A percentile compares a stretch with the other conserved stretches of the same genome.
These are phyloP conservation scores for Tuber aestivum DNA, from an alignment of 495 filamentous ascomycete species.

Conservation along the genomic window DNA sequence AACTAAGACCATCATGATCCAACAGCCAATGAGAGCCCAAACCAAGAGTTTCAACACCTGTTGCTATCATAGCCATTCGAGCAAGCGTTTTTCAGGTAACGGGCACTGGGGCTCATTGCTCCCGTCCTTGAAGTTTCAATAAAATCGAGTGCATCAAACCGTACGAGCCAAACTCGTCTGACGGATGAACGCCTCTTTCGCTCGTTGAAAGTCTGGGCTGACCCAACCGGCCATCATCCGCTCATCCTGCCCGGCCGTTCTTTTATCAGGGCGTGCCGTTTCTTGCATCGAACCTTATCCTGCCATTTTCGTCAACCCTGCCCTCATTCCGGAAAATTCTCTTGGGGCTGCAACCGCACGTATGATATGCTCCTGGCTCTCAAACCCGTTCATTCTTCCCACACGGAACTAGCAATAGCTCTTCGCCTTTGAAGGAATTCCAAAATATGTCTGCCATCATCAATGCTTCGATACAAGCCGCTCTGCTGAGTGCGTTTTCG, in stretches of 20 bases:
- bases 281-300: not conserved
- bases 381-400: not conserved
- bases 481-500: slow-evolving; percentile 64
- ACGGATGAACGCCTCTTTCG: not conserved
- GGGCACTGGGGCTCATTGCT: no score
- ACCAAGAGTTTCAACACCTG: no score
- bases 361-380: no score
- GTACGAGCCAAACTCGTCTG: not conserved
- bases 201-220: not conserved
- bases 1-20: not conserved
- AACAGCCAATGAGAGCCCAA: not conserved
- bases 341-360: not conserved
- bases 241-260: not conserved
- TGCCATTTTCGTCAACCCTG: not conserved
- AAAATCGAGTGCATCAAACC: no score
- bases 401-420: not conserved
- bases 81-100: no score
- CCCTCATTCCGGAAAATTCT: not conserved
- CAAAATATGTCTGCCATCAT: slow-evolving; percentile 52
- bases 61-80: not conserved
- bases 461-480: slow-evolving; percentile 62
- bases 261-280: not conserved
- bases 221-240: not conserved
- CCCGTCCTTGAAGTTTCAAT: no score
- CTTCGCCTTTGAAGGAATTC: not conserved